These are phyloP conservation scores for Salix purpurea DNA, from an alignment of 345 rosid species.

Conservation along the genomic window DNA sequence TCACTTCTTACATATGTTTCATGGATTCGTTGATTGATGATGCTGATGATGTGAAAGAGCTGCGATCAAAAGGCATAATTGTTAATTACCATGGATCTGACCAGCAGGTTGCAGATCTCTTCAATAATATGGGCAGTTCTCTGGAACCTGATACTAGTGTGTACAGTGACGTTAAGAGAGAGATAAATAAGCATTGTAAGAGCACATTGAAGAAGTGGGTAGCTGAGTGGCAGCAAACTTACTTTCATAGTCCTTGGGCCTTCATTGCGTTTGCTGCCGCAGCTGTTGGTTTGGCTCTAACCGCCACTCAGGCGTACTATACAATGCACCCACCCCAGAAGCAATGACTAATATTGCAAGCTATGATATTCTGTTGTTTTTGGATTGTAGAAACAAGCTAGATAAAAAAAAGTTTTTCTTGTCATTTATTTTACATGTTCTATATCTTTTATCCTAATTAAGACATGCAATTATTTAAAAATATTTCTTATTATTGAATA, in stretches of 20 bases:
- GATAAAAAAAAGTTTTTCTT: too few relatives aligned
- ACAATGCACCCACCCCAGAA: background rate
- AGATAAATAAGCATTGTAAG: background rate
- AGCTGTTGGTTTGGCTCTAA: background rate
- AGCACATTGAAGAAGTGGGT: background rate
- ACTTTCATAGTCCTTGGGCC: slow-evolving; percentile 17
- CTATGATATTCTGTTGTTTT: too few relatives aligned
- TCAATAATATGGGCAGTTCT: slow-evolving; percentile 4
- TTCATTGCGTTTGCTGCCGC: slow-evolving; percentile 5
- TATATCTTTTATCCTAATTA: too few relatives aligned
- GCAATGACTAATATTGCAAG: too few relatives aligned
- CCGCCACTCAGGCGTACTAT: slow-evolving; percentile 5
- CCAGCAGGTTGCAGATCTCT: slow-evolving; percentile 10
- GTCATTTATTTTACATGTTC: too few relatives aligned
- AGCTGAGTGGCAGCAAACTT: background rate
- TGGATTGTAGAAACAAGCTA: too few relatives aligned
- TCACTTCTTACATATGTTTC: slow-evolving; percentile 17
- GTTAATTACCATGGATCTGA: slow-evolving; percentile 11
- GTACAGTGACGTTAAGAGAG: background rate
- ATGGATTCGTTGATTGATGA: slow-evolving; percentile 18
- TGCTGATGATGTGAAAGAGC: slow-evolving; percentile 13
- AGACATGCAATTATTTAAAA: too few relatives aligned
- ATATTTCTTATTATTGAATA: too few relatives aligned
- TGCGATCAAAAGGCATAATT: slow-evolving; percentile 10
- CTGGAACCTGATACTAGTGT: slow-evolving; percentile 9